These are phyloP conservation scores for Cyanodermella asteris DNA, from an alignment of 2,329 filamentous ascomycete species.

Conservation along the genomic window DNA sequence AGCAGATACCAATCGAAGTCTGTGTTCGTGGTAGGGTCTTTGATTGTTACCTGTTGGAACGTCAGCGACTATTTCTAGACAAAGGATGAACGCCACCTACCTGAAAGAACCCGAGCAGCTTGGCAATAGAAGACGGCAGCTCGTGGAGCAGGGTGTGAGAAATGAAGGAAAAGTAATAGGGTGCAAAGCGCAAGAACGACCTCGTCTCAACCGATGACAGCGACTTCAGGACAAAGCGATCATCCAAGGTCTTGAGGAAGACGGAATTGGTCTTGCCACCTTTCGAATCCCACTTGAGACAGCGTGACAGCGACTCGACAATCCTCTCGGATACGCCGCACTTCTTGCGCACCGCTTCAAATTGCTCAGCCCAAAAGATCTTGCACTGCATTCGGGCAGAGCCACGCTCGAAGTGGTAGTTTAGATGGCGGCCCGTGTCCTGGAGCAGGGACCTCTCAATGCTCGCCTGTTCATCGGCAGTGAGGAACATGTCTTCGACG, in stretches of 20 bases:
- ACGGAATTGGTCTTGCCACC: slow-evolving; percentile 95
- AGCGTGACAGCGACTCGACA: slow-evolving; percentile 82
- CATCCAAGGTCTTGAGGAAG: slow-evolving; percentile 89
- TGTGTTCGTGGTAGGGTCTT: slow-evolving; percentile 73
- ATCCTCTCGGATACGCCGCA: slow-evolving; percentile 87
- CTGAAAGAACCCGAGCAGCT: slow-evolving; percentile 89
- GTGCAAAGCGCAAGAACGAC: slow-evolving; percentile 85
- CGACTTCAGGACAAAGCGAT: slow-evolving; percentile 80
- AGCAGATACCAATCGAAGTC: slow-evolving; percentile 90
- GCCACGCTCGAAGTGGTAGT: slow-evolving; percentile 86
- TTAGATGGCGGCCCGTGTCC: slow-evolving; percentile 74
- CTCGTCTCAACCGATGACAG: slow-evolving; percentile 79
- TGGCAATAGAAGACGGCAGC: slow-evolving; percentile 86
- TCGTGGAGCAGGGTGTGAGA: slow-evolving; percentile 89
- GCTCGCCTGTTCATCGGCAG: slow-evolving; percentile 39
- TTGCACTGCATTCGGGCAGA: slow-evolving; percentile 94
- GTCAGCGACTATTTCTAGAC: too few species aligned
- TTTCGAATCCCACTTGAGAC: slow-evolving; percentile 93
- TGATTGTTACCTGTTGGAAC: slow-evolving; percentile 92
- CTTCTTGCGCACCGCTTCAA: slow-evolving; percentile 80
- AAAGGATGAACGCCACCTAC: too few species aligned
- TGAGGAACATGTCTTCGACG: slow-evolving; percentile 11
- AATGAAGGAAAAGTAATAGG: slow-evolving; percentile 95
- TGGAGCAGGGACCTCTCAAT: slow-evolving; percentile 71
- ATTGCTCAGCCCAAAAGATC: slow-evolving; percentile 95